Percentiles rank a stretch among this genome's conserved stretches.
Conservation (phyloP, 108 stramenopile genomes). For the Epithemia pelagica region DNA sequence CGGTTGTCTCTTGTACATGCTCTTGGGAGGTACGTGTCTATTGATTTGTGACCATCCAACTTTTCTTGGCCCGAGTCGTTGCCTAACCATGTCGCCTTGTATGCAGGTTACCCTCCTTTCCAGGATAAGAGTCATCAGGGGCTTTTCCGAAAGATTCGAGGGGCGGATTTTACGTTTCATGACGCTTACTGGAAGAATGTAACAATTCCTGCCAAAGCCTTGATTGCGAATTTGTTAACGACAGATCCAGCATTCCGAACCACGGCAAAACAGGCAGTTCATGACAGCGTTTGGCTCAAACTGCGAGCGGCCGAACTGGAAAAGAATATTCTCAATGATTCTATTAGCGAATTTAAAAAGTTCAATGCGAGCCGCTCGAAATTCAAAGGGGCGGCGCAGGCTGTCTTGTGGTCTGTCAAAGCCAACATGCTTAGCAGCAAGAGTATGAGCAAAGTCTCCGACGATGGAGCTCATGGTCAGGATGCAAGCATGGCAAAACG, state of each 20-base stretch:
- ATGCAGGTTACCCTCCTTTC: slow-evolving; percentile 39
- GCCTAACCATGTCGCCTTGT: too few species aligned
- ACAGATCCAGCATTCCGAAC: slow-evolving; percentile 61
- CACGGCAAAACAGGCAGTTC: slow-evolving; percentile 55
- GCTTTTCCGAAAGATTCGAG: slow-evolving; percentile 54
- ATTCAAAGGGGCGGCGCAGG: slow-evolving; percentile 14
- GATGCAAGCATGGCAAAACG: not conserved
- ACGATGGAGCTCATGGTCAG: not conserved
- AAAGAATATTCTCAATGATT: slow-evolving; percentile 30
- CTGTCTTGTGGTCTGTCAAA: slow-evolving; percentile 3
- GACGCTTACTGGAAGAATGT: slow-evolving; percentile 61
- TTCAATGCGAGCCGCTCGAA: slow-evolving; percentile 47
- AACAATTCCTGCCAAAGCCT: slow-evolving; percentile 61
- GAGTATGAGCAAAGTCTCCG: not conserved
- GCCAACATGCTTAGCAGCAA: not conserved
- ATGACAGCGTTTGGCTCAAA: slow-evolving; percentile 58
- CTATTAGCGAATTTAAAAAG: slow-evolving; percentile 41
- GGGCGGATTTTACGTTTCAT: slow-evolving; percentile 64
- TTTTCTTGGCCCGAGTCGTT: too few species aligned
- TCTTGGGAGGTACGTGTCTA: slow-evolving; percentile 54
- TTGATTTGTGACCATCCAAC: too few species aligned
- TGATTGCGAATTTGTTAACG: slow-evolving; percentile 60
- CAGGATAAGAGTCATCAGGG: slow-evolving; percentile 26
- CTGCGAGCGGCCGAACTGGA: slow-evolving; percentile 13
- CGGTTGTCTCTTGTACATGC: slow-evolving; percentile 86